Evolutionary conservation across 257 asterid genomes (phyloP).

Genomic region (Cordia subcordata): DNA sequence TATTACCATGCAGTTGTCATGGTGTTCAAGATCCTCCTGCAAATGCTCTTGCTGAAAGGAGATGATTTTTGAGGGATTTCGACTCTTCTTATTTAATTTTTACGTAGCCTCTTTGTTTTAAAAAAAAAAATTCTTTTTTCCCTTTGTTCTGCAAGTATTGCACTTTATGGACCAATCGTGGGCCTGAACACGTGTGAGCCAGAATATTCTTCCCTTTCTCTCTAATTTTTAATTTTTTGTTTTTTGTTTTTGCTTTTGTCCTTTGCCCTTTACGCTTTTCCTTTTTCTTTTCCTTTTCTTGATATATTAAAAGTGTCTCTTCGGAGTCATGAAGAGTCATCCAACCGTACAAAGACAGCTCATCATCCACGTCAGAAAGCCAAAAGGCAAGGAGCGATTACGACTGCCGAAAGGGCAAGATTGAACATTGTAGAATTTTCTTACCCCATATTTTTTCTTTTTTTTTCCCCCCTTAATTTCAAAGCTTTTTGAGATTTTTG

Average conservation of each 20-base stretch:
- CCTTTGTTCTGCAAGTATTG: neutral
- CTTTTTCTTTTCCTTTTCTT: neutral
- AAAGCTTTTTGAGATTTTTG: neutral
- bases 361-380: conserved; percentile 17
- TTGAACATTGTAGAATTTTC: conserved; percentile 11
- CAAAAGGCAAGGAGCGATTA: neutral
- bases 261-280: too few relatives aligned
- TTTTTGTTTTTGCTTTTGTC: too few relatives aligned
- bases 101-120: too few relatives aligned
- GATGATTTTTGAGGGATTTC: too few relatives aligned
- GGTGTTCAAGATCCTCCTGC: too few relatives aligned
- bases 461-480: neutral
- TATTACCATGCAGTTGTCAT: too few relatives aligned
- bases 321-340: conserved; percentile 32
- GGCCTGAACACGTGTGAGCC: conserved; percentile 22
- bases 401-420: neutral
- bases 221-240: too few relatives aligned
- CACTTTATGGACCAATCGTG: conserved; percentile 46
- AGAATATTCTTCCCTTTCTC: neutral
- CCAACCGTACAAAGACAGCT: conserved; percentile 25
- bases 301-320: conserved; percentile 14
- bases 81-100: too few relatives aligned
- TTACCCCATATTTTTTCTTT: conserved; percentile 25
- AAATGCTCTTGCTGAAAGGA: too few relatives aligned
- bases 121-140: conserved; percentile 15